Conservation (phyloP, 495 filamentous ascomycete genomes). For the Aspergillus hancockii region DNA sequence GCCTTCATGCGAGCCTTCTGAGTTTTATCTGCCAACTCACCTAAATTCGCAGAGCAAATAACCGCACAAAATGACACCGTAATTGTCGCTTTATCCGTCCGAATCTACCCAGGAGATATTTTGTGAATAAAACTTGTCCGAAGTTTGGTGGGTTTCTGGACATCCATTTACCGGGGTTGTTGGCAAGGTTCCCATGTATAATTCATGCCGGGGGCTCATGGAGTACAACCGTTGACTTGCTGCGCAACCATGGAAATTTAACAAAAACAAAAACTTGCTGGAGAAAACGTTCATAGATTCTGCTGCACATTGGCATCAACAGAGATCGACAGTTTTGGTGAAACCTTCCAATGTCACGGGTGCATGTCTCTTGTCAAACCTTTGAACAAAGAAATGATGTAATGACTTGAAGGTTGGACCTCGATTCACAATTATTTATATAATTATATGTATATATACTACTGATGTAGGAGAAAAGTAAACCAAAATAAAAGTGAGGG, state of each 20-base stretch:
- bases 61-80: neutral
- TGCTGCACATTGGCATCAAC: neutral
- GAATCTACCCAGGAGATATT: neutral
- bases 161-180: neutral
- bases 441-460: too few relatives aligned
- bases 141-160: neutral
- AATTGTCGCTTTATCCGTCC: neutral
- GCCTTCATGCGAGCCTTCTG: neutral
- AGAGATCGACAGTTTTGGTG: neutral
- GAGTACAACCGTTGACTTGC: neutral
- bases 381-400: neutral
- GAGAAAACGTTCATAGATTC: neutral
- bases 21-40: neutral
- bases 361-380: neutral
- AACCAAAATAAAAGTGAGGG: too few relatives aligned
- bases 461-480: too few relatives aligned
- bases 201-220: neutral
- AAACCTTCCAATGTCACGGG: neutral
- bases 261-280: neutral
- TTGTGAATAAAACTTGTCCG: neutral
- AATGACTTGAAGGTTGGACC: neutral
- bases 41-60: neutral
- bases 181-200: neutral
- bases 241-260: neutral
- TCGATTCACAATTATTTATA: too few relatives aligned